Evolutionary conservation across 2,329 filamentous ascomycete species (phyloP), one percentile per base, ranked within the genome.

Genomic region (Geosmithia putterillii): DNA sequence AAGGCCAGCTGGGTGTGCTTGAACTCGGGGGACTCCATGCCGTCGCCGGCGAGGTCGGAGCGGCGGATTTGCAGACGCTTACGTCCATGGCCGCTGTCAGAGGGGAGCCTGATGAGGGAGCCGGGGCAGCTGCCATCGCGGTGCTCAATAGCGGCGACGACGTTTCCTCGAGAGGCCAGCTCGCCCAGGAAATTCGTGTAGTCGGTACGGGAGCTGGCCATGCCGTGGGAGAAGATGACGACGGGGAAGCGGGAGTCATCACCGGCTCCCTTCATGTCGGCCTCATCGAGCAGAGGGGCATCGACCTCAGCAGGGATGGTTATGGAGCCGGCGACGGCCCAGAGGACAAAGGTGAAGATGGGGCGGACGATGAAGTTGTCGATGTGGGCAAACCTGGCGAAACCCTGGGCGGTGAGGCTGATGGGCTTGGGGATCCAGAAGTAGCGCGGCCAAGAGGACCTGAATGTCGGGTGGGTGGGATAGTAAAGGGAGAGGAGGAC

Each of bases 141-240:
- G 50, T 74, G 71, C 51, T 74, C 71, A 10, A 74, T 46, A 28
- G 69, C 65, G 34, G 67, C 71, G 23, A 74, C 63, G 15, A 74
- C 54, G 42, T 65, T 60, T 8, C 71, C 71, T 1, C 64, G 60
- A n/a, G 65, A 68, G 8, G 71, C 70, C 1, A 74, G 58, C 45
- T 71, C 66, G 45, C 68, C 67, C 15, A 70, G 59, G 49, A 66
- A 73, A 52, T 71, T 60, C 0, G 69, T 71, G 54, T 74, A 74
- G 51, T 73, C 69, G 1, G 67, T 71, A 19, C 70, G 56, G 1
- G 65, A 69, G 37, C 64, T 67, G 20, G 67, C 69, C 54, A 69
- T 69, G 38, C 71, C 71, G 48, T 74, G 71, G 5, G 70, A 72
- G 51, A 74, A 72, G 49, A 74, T 54, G 46, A 73, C 55, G 46